Base-by-base conservation (phyloP, 176 grass and related monocot genomes). In the Luzula sylvatica region DNA sequence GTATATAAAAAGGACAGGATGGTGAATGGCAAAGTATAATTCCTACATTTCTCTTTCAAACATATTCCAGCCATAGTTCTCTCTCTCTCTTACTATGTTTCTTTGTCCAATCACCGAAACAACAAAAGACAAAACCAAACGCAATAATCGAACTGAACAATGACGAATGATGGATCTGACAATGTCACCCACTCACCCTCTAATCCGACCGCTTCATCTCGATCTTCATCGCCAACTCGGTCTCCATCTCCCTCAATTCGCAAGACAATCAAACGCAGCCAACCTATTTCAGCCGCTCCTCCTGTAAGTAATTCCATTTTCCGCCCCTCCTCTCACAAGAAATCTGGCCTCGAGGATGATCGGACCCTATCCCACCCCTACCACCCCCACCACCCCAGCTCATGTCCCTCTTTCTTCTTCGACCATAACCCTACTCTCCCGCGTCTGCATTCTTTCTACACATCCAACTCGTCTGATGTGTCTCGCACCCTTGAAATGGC, bases 401-500 rank as follows among this genome's bases (percentile, higher is more conserved):
- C 57, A 20, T 44, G 40, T 28, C 59, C 24, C 3, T 8, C n/a
- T 63, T 28, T 5, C 43, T 64, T 44, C 20, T 26, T 22, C 56
- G 29, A 11, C 57, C n/a, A 46, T 23, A 42, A 64, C 25, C 60
- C 60, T 18, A 64, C 11, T 18, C 60, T 64, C 26, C 60, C 60
- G 30, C 42, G 23, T 9, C 23, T 29, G 16, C 60, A 48, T 19
- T 49, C 43, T n/a, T n/a, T n/a, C 15, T 35, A 41, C 25, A 42
- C 15, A 3, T 65, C 15, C 50, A n/a, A 79, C 18, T 65, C 46
- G 23, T 65, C 66, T 41, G 90, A 88, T 46, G 80, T 70, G 3
- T 81, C 80, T 27, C 69, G 88, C 70, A 86, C 90, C 32, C 81
- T 88, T 22, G 90, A 95, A 65, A 81, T 84, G 53, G 90, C 67